Base-by-base conservation (phyloP, 2,329 filamentous ascomycete genomes). In the Lasiodiplodia sp. region DNA sequence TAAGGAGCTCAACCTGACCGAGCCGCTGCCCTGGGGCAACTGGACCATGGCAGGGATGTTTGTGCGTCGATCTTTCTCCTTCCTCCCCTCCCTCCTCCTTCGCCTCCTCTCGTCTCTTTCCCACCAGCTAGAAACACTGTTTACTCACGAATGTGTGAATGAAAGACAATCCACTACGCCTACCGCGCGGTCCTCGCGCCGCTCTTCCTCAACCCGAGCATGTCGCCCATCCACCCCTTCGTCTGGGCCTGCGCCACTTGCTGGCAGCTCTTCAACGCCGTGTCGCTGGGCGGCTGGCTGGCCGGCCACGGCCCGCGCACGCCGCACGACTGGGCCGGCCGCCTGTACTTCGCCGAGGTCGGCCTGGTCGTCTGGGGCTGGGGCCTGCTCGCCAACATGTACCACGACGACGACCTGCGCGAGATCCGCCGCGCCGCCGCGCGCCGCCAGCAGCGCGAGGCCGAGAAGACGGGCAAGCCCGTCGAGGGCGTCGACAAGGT, bases 181-280 rank as follows among this genome's bases (percentile, higher is more conserved):
- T 96, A 99, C 85, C 93, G 96, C 71, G 94, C 96, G 11, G 80
- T 98, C 68, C 81, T 97, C 70, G 91, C 89, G 68, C 95, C 96
- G 2, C 82, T 96, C 69, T 85, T 95, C 71, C 82, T 88, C 49
- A 93, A 95, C 71, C 95, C 95, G 0, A 94, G 90, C 83, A 97
- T 99, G 91, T 93, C 94, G 4, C 95, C 95, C 10, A 92, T 97
- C 72, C 92, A 97, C 79, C 77, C 87, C 2, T 67, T 88, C 34
- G 86, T 97, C 71, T 91, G 90, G 83, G 10, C 82, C 60, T 80
- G 83, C 25, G 96, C 90, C 4, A 71, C 91, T 49, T 49, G 76
- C 25, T 98, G 97, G 83, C 96, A 99, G 78, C 76, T 96, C 71
- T 78, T 87, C 78, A 99, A 98, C 78, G 93, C 89, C 0, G 87